A percentile compares a stretch with the other conserved stretches of the same genome.
phyloP scores from a whole-genome alignment of 768 basidiomycete genomes.

The Leccinum longicurvipes region DNA sequence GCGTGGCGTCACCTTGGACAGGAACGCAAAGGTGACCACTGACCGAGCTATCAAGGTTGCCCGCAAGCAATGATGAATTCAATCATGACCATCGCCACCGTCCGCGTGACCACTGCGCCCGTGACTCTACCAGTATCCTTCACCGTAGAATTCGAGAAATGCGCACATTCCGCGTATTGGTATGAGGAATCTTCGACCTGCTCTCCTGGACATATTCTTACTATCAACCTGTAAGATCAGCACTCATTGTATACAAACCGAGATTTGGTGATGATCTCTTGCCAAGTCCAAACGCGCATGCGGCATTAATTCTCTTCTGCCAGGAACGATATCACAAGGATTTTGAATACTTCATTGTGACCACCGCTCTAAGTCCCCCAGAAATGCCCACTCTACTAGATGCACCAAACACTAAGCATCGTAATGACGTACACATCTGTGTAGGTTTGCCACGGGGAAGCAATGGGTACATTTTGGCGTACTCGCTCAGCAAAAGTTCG shows the following conservation, averaged over 20 bases:
- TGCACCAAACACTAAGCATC: constrained; percentile 31
- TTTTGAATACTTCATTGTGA: constrained; percentile 28
- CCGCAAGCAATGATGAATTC: not conserved
- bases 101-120: constrained; percentile 20
- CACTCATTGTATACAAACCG: not conserved
- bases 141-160: constrained; percentile 25
- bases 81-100: constrained; percentile 12
- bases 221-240: not conserved
- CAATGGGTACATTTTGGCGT: not conserved
- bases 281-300: constrained; percentile 24
- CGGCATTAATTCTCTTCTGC: constrained; percentile 14
- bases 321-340: constrained; percentile 32
- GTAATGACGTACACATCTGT: constrained; percentile 18
- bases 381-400: too few relatives aligned
- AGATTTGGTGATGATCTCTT: constrained; percentile 18
- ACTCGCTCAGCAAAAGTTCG: too few relatives aligned
- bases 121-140: constrained; percentile 11
- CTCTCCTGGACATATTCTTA: constrained; percentile 24
- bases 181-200: constrained; percentile 26
- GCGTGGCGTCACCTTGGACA: constrained; percentile 12
- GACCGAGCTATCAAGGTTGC: too few relatives aligned
- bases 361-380: constrained; percentile 30
- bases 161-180: constrained; percentile 28
- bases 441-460: constrained; percentile 1
- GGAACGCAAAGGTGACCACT: constrained; percentile 12